Evolutionary conservation across 768 basidiomycete species (phyloP).

Genomic region (Auriscalpium orientale): DNA sequence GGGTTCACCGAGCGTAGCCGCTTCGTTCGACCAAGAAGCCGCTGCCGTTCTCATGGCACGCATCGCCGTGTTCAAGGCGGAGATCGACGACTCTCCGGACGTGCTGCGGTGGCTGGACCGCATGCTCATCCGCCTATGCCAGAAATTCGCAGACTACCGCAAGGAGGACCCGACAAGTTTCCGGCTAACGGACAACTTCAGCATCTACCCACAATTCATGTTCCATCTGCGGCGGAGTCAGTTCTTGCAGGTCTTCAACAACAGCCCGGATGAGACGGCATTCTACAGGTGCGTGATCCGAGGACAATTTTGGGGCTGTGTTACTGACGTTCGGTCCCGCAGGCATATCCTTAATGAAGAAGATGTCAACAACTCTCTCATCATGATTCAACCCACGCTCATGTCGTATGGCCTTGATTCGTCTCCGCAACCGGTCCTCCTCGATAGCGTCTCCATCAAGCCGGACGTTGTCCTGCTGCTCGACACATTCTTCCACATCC

Average conservation of each 20-base stretch:
- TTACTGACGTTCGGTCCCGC: constrained; percentile 64
- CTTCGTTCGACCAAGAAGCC: constrained; percentile 96
- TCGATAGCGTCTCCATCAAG: constrained; percentile 97
- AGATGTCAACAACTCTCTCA: constrained; percentile 97
- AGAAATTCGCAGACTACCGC: constrained; percentile 98
- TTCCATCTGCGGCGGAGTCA: constrained; percentile 97
- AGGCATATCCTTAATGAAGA: constrained; percentile 95
- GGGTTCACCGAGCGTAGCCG: constrained; percentile 88
- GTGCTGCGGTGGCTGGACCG: constrained; percentile 96
- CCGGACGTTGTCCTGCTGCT: constrained; percentile 93
- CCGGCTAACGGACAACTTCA: constrained; percentile 90
- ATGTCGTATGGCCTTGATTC: constrained; percentile 98
- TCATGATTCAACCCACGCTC: constrained; percentile 99
- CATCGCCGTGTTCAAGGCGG: constrained; percentile 98
- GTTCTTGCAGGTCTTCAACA: constrained; percentile 99
- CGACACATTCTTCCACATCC: constrained; percentile 99
- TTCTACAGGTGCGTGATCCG: constrained; percentile 68
- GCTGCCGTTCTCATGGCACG: constrained; percentile 97
- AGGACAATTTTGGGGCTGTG: background rate
- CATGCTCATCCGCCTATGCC: constrained; percentile 97
- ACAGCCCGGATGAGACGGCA: constrained; percentile 98
- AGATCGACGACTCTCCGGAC: constrained; percentile 96
- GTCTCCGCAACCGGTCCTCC: constrained; percentile 85
- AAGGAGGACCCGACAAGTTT: constrained; percentile 97
- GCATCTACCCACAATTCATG: constrained; percentile 99